Base-by-base conservation (phyloP, 2,329 filamentous ascomycete species). In the Fusarium longipes region DNA sequence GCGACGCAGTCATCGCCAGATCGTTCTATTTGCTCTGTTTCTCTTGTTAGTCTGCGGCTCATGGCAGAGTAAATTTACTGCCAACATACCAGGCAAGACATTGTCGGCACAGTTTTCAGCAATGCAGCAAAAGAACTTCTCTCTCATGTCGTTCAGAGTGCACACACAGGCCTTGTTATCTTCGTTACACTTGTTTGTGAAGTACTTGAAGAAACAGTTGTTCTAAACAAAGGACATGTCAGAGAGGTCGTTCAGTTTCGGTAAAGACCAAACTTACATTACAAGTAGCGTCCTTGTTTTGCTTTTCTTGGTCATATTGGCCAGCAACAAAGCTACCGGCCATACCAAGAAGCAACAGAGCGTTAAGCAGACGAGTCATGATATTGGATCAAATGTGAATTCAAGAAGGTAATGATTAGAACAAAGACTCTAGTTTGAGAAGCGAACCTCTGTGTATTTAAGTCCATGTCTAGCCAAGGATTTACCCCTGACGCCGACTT, bases 131-230 rank as follows among this genome's bases (percentile, higher is more conserved):
- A 61, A 14, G 14, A 44, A 61, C 0, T 61, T 61, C 18, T 61
- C 39, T 3, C 57, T 40, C 45, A 52, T 60, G 7, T 60, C 57
- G 0, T 61, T 38, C 0, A 61, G 15, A 0, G 55, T 61, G 5
- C 57, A 61, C 0, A 44, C 38, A 4, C 57, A 61, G 6, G 57
- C 57, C 11, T 47, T 47, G 9, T 60, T 61, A 24, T 60, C 55
- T 0, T 29, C 20, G 17, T 61, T 61, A 11, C 57, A 61, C 3
- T 60, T 52, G 4, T 61, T 60, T 3, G 57, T 60, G 3, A 61
- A 61, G 17, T 35, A 61, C 1, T 61, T 43, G 7, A 45, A 60
- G 32, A 44, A 61, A 5, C 57, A 61, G 11, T 25, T 15, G 8
- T 60, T 61, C 57, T 61, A 14, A 3, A 24, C 1, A 4, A 11